Base-by-base conservation (phyloP, 495 filamentous ascomycete species). In the Hypoxylon cercidicola region DNA sequence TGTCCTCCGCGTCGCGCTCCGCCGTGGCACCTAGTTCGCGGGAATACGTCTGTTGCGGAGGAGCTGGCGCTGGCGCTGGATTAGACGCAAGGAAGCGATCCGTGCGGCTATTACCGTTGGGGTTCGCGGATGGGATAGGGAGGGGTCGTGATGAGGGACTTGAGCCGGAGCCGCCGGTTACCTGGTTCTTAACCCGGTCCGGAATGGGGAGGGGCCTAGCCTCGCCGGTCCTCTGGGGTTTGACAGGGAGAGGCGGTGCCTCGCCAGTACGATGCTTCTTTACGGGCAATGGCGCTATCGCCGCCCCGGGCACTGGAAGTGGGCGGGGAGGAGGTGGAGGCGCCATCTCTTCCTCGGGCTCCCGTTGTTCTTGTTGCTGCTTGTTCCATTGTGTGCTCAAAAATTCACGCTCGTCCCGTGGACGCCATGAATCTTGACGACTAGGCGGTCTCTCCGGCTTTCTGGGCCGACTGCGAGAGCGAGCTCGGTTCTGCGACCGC, bases 371-470 rank as follows among this genome's bases (percentile, higher is more conserved):
- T 39, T 84, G 78, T 34, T 87, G 81, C 25, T 84, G 79, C 8
- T 81, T 82, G 37, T 82, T 76, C 90, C 89, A 92, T 71, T 92
- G 85, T 9, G 81, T 83, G 19, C 86, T 88, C 4, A 93, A 81
- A 55, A 89, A 88, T 30, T 91, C 88, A 30, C 87, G 85, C 76
- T 96, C 93, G 66, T 92, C 87, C 52, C 85, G 85, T 7, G 84
- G 82, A 25, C 72, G 74, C 80, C 89, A 94, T 2, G 88, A 88
- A 37, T 91, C 87, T 56, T 89, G 81, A 20, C 79, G 72, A 58
- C 75, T 78, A 70, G 82, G 82, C 81, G 84, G 82, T 74, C 82
- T 73, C 75, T 82, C 70, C 13, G 44, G 39, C 46, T 69, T 71
- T 79, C 79, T 77, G 8, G 82, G 83, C 25, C 82, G 75, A 43